Evolutionary conservation across 1,284 basidiomycete species (phyloP), one percentile per base, ranked within the genome.

Genomic region (Megacollybia platyphylla): DNA sequence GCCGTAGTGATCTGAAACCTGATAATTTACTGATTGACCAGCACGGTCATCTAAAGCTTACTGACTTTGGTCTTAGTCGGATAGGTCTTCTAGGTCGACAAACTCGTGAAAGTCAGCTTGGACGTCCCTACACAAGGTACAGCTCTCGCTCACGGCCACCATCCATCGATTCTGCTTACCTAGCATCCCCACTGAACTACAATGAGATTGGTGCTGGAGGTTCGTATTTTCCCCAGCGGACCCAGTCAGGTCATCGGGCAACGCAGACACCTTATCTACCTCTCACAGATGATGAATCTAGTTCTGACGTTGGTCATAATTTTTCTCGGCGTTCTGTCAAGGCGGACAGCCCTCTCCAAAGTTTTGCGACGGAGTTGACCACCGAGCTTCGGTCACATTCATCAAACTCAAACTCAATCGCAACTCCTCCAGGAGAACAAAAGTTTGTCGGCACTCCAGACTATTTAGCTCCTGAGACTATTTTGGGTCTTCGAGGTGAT

Each of bases 41-140:
- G 40, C 85, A 91, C 51, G 94, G 94, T 7, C 94, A 98, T 57
- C 70, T 98, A 51, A 97, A 97, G 62, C 74, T 98, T 28, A 97
- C 94, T 17, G 96, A 99, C 63, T 99, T 98, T 61, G 96, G 96
- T 46, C 67, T 99, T 18, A 97, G 92, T 49, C 81, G 92, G 56
- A 97, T 97, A 52, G 96, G 96, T 78, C 69, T 99, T 26, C 71
- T 99, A 13, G 93, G 94, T 41, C 88, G 96, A 55, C 96, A 99
- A 59, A 92, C 92, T 17, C 82, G 87, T 30, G 87, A 86, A 54
- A 69, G 72, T 37, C 79, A 80, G 43, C 64, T 79, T 42, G 72
- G 71, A 47, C 70, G 68, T 36, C 64, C 70, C 39, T 69, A 69
- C 48, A 69, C 73, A 41, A 66, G 80, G 55, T 72, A 79, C 50